A percentile compares a stretch with the other conserved stretches of the same genome.
Conservation (phyloP, 2,329 filamentous ascomycete genomes). For the Diplodia intermedia region DNA sequence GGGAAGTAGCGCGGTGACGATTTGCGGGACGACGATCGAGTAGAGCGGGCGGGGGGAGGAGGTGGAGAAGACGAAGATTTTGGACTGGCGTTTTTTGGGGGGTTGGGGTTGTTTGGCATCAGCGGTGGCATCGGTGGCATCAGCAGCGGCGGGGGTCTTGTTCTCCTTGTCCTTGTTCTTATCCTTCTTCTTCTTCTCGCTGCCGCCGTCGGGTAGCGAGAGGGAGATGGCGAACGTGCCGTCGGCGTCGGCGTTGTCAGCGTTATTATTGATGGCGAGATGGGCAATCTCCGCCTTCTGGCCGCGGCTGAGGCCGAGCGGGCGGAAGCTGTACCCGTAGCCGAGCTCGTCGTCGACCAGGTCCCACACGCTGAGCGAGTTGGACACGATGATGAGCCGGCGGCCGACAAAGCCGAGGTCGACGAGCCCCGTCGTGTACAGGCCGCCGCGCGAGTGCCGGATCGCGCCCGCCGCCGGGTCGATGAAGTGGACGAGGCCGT, state of each 20-base stretch:
- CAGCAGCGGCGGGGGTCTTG: not conserved
- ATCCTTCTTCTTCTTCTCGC: slow-evolving; percentile 26
- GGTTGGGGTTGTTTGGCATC: not conserved
- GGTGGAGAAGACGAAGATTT: slow-evolving; percentile 71
- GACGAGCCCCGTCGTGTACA: slow-evolving; percentile 70
- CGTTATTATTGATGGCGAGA: slow-evolving; percentile 71
- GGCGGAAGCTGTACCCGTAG: slow-evolving; percentile 67
- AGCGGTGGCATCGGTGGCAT: slow-evolving; percentile 22
- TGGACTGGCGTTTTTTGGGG: slow-evolving; percentile 42
- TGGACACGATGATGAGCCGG: slow-evolving; percentile 76
- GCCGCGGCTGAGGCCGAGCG: slow-evolving; percentile 46
- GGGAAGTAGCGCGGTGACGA: slow-evolving; percentile 72
- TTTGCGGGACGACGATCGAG: slow-evolving; percentile 60
- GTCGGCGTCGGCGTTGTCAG: slow-evolving; percentile 36
- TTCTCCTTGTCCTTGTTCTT: not conserved
- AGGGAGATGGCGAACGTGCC: slow-evolving; percentile 53
- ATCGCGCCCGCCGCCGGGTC: slow-evolving; percentile 73
- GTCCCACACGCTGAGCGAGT: slow-evolving; percentile 80
- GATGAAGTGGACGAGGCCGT: slow-evolving; percentile 75
- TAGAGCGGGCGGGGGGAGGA: slow-evolving; percentile 66
- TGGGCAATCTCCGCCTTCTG: slow-evolving; percentile 57
- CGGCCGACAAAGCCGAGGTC: slow-evolving; percentile 75
- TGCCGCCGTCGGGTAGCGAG: slow-evolving; percentile 45
- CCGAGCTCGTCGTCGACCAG: slow-evolving; percentile 78
- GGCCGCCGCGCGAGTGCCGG: slow-evolving; percentile 69